Conservation (phyloP, 2,329 filamentous ascomycete species). For the Diplodia scrobiculata region DNA sequence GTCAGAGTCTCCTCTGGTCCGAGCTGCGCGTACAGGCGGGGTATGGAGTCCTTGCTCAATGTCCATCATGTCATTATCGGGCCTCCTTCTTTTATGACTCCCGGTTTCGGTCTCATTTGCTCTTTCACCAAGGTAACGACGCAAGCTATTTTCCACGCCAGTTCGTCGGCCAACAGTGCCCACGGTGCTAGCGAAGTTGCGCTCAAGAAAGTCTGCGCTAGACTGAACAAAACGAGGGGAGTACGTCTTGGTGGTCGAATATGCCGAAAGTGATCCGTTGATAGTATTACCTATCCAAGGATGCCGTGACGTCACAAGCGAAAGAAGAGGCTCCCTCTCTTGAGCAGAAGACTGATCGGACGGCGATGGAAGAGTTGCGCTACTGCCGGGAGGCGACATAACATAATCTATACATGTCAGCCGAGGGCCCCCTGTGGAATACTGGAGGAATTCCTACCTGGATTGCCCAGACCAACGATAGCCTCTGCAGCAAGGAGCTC, state of each 20-base stretch:
- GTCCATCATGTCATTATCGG: slow-evolving; percentile 50
- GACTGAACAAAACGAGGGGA: slow-evolving; percentile 82
- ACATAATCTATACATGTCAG: slow-evolving; percentile 45
- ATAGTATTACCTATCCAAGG: slow-evolving; percentile 84
- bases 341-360: slow-evolving; percentile 47
- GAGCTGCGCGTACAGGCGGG: slow-evolving; percentile 11
- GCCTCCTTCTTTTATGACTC: slow-evolving; percentile 49
- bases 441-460: slow-evolving; percentile 42
- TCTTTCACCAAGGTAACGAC: slow-evolving; percentile 74
- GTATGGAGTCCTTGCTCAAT: slow-evolving; percentile 48
- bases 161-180: slow-evolving; percentile 80
- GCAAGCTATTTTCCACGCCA: slow-evolving; percentile 81
- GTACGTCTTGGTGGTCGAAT: slow-evolving; percentile 85
- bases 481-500: slow-evolving; percentile 55
- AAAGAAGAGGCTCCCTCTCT: slow-evolving; percentile 76
- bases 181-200: slow-evolving; percentile 83
- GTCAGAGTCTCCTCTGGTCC: slow-evolving; percentile 21
- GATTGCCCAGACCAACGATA: slow-evolving; percentile 53
- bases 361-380: slow-evolving; percentile 38
- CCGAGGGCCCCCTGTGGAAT: not conserved
- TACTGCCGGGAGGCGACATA: slow-evolving; percentile 45
- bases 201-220: slow-evolving; percentile 88
- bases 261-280: slow-evolving; percentile 79
- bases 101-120: slow-evolving; percentile 51
- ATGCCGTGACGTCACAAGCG: slow-evolving; percentile 83